A percentile compares a stretch with the other conserved stretches of the same genome.
Evolutionary conservation across 1,139 yeast genomes (phyloP).

Genomic region (Hanseniaspora gamundiae): DNA sequence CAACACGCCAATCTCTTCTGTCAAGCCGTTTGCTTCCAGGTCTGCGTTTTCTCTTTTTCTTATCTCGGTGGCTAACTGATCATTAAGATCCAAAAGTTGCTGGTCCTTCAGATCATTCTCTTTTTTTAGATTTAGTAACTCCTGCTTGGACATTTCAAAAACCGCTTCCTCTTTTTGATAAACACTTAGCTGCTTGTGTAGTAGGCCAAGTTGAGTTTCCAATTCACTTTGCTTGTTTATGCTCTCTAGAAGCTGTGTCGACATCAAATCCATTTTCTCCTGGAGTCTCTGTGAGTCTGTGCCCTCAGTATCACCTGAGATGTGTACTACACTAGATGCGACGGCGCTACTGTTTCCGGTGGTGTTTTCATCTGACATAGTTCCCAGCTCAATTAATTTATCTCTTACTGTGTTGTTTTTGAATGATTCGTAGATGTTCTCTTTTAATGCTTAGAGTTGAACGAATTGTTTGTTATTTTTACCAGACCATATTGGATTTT

Average conservation of each 20-base stretch:
- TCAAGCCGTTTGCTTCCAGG: conserved; percentile 43
- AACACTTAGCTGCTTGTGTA: conserved; percentile 16
- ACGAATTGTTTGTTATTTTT: too few species aligned
- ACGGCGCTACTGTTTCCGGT: too few species aligned
- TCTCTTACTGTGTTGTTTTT: too few species aligned
- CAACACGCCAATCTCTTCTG: conserved; percentile 66
- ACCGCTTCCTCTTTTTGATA: conserved; percentile 10
- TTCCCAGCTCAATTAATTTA: too few species aligned
- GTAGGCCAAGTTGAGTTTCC: conserved; percentile 27
- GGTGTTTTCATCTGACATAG: too few species aligned
- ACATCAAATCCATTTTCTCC: conserved; percentile 19
- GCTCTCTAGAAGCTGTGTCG: conserved; percentile 50
- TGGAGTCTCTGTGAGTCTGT: background rate
- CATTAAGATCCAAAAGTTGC: conserved; percentile 25
- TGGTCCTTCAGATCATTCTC: conserved; percentile 22
- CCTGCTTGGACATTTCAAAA: conserved; percentile 10
- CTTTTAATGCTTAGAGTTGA: too few species aligned
- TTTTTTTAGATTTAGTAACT: conserved; percentile 8
- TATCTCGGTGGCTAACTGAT: conserved; percentile 25
- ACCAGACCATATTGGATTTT: too few species aligned
- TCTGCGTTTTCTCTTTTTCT: conserved; percentile 40
- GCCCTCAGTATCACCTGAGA: background rate
- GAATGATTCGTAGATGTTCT: too few species aligned
- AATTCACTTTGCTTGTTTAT: conserved; percentile 46
- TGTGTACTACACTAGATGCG: background rate